These are phyloP conservation scores for Candida sithepensis DNA, from an alignment of 805 yeast species.

Conservation along the genomic window DNA sequence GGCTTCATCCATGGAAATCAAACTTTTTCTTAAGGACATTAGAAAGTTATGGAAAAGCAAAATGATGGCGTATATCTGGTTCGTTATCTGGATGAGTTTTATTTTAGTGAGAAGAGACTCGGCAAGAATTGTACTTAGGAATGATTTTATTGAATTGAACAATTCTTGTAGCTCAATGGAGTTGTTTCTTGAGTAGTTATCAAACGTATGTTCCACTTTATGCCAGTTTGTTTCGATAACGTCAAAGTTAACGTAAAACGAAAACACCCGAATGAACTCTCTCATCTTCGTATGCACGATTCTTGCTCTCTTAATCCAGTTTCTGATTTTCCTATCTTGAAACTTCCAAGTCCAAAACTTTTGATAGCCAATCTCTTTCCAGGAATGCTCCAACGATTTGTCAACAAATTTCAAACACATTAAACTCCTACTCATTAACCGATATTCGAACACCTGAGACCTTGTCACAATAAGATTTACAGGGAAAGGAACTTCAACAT, in stretches of 20 bases:
- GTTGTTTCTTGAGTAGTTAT: conserved; percentile 16
- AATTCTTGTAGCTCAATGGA: conserved; percentile 37
- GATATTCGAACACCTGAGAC: conserved; percentile 72
- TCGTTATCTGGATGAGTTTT: conserved; percentile 44
- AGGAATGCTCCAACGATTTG: conserved; percentile 56
- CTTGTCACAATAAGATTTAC: conserved; percentile 69
- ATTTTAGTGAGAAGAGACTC: conserved; percentile 66
- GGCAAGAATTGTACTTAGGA: conserved; percentile 58
- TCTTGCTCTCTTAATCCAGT: conserved; percentile 54
- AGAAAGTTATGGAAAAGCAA: conserved; percentile 47
- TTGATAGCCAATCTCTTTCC: conserved; percentile 67
- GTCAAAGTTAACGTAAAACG: conserved; percentile 52
- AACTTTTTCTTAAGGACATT: conserved; percentile 49
- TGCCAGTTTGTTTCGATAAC: conserved; percentile 57
- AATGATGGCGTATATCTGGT: conserved; percentile 43
- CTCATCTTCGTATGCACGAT: conserved; percentile 55
- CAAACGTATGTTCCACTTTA: conserved; percentile 32
- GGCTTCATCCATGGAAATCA: conserved; percentile 46
- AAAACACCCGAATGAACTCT: conserved; percentile 51
- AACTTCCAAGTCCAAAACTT: conserved; percentile 60
- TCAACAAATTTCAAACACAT: conserved; percentile 61
- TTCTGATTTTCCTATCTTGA: conserved; percentile 40
- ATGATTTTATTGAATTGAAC: conserved; percentile 46
- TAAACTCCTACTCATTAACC: conserved; percentile 71
- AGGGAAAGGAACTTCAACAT: conserved; percentile 79